phyloP scores from a whole-genome alignment of 2,329 filamentous ascomycete genomes.

The Talaromyces atroroseus region DNA sequence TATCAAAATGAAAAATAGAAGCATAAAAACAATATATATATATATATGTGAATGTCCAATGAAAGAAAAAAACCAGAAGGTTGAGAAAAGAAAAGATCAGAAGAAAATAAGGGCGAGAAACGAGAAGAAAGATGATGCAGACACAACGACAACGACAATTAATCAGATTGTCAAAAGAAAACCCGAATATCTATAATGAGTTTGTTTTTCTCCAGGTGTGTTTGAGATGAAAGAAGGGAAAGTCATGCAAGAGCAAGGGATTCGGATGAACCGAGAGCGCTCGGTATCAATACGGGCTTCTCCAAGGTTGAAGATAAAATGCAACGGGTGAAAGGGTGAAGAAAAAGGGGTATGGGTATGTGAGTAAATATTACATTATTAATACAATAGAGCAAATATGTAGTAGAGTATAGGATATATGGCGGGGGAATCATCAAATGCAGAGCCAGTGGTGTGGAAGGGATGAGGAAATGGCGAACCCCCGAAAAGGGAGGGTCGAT shows the following conservation, averaged over 20 bases:
- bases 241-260: not conserved
- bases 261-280: not conserved
- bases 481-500: not conserved
- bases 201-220: not conserved
- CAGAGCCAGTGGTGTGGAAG: conserved; percentile 3
- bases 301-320: not conserved
- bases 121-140: not conserved
- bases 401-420: not conserved
- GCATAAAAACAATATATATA: not conserved
- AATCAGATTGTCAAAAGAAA: not conserved
- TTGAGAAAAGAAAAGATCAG: not conserved
- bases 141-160: not conserved
- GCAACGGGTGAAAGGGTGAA: not conserved
- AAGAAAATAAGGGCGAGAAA: not conserved
- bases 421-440: conserved; percentile 1
- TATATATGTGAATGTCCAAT: not conserved
- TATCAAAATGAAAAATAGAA: not conserved
- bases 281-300: not conserved
- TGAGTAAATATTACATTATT: not conserved
- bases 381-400: not conserved
- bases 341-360: not conserved
- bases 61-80: not conserved
- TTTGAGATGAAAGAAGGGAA: not conserved
- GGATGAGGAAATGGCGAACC: not conserved
- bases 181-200: not conserved